These are phyloP conservation scores for Puccinia brachypodii DNA, from an alignment of 1,284 basidiomycete genomes.

Conservation along the genomic window DNA sequence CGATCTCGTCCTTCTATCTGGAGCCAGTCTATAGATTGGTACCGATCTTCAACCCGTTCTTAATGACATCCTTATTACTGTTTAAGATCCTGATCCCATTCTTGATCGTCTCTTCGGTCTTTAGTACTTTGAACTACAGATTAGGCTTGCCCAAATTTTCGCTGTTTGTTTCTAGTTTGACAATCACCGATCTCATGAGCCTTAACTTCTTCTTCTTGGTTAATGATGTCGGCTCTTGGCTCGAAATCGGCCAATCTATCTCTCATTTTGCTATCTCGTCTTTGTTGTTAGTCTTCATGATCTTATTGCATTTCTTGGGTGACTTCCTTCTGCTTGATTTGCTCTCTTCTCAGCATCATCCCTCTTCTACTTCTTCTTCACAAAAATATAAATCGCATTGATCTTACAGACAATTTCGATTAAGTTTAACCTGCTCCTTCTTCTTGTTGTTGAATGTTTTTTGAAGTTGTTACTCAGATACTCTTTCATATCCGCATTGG, in stretches of 20 bases:
- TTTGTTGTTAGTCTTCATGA: slow-evolving; percentile 72
- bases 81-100: slow-evolving; percentile 82
- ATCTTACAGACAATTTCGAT: background rate
- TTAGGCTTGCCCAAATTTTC: slow-evolving; percentile 33
- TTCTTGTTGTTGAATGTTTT: background rate
- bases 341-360: background rate
- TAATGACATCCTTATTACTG: slow-evolving; percentile 70
- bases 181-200: slow-evolving; percentile 65
- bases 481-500: background rate
- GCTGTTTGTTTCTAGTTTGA: slow-evolving; percentile 39
- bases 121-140: slow-evolving; percentile 64
- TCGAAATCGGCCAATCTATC: slow-evolving; percentile 85
- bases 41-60: slow-evolving; percentile 80
- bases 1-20: slow-evolving; percentile 72
- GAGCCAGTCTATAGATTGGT: slow-evolving; percentile 85
- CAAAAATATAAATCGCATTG: background rate
- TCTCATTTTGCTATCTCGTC: slow-evolving; percentile 84
- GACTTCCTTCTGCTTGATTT: slow-evolving; percentile 41
- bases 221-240: slow-evolving; percentile 79
- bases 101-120: slow-evolving; percentile 69
- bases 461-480: background rate
- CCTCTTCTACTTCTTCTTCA: background rate
- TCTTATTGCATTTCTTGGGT: slow-evolving; percentile 46
- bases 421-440: background rate
- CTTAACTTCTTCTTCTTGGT: slow-evolving; percentile 81